These are phyloP conservation scores for Salvia sclarea DNA, from an alignment of 305 asterid genomes.

Conservation along the genomic window DNA sequence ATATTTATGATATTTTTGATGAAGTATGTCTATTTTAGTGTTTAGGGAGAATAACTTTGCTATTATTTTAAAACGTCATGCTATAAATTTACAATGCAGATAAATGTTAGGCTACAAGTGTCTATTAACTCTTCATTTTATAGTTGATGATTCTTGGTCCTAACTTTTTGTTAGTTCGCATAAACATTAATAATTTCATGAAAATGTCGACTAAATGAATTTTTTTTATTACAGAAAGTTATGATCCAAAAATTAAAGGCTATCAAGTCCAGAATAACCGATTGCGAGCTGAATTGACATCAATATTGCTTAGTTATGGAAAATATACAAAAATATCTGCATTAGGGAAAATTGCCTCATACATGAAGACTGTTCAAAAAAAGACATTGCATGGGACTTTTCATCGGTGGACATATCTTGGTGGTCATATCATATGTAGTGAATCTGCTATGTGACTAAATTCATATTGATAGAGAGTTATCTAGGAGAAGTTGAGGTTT, in stretches of 20 bases:
- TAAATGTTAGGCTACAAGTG: too few relatives aligned
- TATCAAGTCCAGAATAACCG: background rate
- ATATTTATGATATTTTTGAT: too few relatives aligned
- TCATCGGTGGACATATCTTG: background rate
- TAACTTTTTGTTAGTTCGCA: too few relatives aligned
- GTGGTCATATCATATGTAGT: background rate
- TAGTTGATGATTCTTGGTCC: too few relatives aligned
- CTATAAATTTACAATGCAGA: too few relatives aligned
- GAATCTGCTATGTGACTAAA: background rate
- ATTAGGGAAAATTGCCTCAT: background rate
- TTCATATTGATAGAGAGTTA: background rate
- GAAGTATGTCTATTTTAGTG: too few relatives aligned
- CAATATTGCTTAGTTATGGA: background rate
- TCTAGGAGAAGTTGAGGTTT: too few relatives aligned
- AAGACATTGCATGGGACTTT: background rate
- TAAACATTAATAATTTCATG: background rate
- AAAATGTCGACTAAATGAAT: background rate
- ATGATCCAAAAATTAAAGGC: background rate
- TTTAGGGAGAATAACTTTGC: too few relatives aligned
- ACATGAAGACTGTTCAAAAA: background rate
- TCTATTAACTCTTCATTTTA: too few relatives aligned
- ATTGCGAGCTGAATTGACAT: background rate
- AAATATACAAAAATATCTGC: background rate
- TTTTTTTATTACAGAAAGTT: too few relatives aligned
- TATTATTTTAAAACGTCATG: too few relatives aligned